Evolutionary conservation across 176 grass and related monocot genomes (phyloP).

Genomic region (Carex kokanica): DNA sequence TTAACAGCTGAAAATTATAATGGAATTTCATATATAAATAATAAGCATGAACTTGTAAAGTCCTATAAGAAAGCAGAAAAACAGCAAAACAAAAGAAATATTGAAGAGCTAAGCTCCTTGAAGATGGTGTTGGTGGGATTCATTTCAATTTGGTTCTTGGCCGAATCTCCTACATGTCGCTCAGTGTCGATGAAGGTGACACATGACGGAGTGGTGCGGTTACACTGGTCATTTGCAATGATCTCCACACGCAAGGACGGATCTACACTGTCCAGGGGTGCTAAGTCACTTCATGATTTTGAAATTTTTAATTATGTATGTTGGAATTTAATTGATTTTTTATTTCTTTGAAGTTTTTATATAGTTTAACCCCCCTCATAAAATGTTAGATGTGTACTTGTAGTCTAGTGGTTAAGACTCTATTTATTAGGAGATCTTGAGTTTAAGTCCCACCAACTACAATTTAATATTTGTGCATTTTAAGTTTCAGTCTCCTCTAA

Average conservation of each 20-base stretch:
- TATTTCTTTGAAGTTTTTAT: too few relatives aligned
- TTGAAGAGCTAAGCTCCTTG: neutral
- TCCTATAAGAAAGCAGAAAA: neutral
- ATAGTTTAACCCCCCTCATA: too few relatives aligned
- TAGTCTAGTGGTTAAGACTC: too few relatives aligned
- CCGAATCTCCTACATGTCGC: neutral
- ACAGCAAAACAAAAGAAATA: neutral
- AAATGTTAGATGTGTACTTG: too few relatives aligned
- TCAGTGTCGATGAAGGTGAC: conserved; percentile 2
- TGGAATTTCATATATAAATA: neutral
- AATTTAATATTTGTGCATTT: too few relatives aligned
- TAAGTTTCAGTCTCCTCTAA: too few relatives aligned
- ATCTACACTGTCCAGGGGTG: too few relatives aligned
- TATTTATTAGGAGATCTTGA: too few relatives aligned
- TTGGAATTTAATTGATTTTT: too few relatives aligned
- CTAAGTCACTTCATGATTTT: too few relatives aligned
- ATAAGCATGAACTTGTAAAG: neutral
- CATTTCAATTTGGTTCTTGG: conserved; percentile 14
- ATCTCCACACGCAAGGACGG: conserved; percentile 10
- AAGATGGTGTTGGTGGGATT: conserved; percentile 18
- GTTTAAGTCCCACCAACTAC: too few relatives aligned
- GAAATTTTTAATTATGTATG: too few relatives aligned
- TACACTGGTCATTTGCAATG: conserved; percentile 2
- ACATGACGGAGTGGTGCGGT: neutral
- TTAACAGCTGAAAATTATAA: conserved; percentile 3